Evolutionary conservation across 2,329 filamentous ascomycete species (phyloP).

Genomic region (Cladosporium sp.): DNA sequence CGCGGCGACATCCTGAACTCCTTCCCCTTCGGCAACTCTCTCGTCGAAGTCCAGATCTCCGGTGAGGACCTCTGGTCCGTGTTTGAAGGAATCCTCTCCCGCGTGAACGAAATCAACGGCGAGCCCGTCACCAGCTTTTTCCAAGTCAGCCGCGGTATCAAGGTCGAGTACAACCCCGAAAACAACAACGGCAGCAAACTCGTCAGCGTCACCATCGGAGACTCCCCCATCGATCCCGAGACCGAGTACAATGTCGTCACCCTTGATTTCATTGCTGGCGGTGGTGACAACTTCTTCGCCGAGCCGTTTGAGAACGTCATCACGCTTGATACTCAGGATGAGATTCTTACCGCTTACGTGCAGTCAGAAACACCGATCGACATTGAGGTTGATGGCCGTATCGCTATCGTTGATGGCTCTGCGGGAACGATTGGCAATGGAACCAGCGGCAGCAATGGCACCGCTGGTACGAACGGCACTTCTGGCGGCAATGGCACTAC

Average conservation of each 20-base stretch:
- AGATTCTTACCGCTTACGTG: slow-evolving; percentile 51
- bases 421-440: slow-evolving; percentile 11
- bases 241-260: slow-evolving; percentile 56
- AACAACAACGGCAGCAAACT: slow-evolving; percentile 48
- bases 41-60: slow-evolving; percentile 53
- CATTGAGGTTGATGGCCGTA: slow-evolving; percentile 46
- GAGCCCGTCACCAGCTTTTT: slow-evolving; percentile 54
- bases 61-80: slow-evolving; percentile 54
- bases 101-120: slow-evolving; percentile 52
- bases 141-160: slow-evolving; percentile 55
- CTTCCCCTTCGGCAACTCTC: slow-evolving; percentile 62
- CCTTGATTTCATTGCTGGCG: slow-evolving; percentile 58
- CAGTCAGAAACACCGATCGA: slow-evolving; percentile 45
- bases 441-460: slow-evolving; percentile 4
- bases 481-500: slow-evolving; percentile 6
- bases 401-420: slow-evolving; percentile 30
- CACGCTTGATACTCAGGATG: slow-evolving; percentile 50
- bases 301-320: slow-evolving; percentile 36
- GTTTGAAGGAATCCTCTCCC: slow-evolving; percentile 55
- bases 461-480: slow-evolving; percentile 1
- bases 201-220: slow-evolving; percentile 49
- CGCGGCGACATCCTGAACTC: slow-evolving; percentile 59
- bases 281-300: slow-evolving; percentile 58
- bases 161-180: slow-evolving; percentile 53
- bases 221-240: slow-evolving; percentile 42